Conservation (phyloP, 177 flowering plant genomes). For the Vitis hybrid region DNA sequence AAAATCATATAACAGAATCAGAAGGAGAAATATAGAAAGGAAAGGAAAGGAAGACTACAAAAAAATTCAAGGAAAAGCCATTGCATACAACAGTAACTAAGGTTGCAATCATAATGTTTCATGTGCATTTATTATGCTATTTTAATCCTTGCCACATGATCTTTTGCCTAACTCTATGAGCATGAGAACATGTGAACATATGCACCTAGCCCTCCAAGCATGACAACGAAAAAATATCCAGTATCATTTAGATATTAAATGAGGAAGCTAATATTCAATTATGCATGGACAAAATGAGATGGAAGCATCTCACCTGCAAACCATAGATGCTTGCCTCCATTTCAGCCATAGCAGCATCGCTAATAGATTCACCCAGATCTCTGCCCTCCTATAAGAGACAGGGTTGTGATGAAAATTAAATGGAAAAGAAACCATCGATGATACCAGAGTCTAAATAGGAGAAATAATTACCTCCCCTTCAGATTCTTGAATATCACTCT, state of each 20-base stretch:
- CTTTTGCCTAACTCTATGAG: no score
- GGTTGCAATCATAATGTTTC: no score
- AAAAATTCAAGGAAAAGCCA: no score
- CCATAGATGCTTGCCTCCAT: conserved; percentile 76
- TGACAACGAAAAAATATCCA: not conserved
- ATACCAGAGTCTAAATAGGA: not conserved
- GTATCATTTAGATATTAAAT: not conserved
- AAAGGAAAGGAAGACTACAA: no score
- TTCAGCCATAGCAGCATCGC: conserved; percentile 65
- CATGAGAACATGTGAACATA: no score
- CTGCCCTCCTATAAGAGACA: conserved; percentile 31
- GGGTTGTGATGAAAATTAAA: not conserved
- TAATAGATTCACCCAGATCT: conserved; percentile 35
- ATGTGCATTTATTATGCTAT: no score
- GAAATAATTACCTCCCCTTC: conserved; percentile 42
- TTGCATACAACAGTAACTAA: no score
- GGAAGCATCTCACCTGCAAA: conserved; percentile 53
- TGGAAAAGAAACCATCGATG: not conserved
- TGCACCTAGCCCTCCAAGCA: no score
- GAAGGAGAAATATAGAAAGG: no score
- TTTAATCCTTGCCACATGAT: no score
- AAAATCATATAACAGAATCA: no score
- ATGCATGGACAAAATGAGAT: not conserved
- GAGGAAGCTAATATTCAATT: not conserved
- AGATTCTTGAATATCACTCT: conserved; percentile 22